Conservation (phyloP, 2,329 filamentous ascomycete species). For the Rutstroemia sp. region DNA sequence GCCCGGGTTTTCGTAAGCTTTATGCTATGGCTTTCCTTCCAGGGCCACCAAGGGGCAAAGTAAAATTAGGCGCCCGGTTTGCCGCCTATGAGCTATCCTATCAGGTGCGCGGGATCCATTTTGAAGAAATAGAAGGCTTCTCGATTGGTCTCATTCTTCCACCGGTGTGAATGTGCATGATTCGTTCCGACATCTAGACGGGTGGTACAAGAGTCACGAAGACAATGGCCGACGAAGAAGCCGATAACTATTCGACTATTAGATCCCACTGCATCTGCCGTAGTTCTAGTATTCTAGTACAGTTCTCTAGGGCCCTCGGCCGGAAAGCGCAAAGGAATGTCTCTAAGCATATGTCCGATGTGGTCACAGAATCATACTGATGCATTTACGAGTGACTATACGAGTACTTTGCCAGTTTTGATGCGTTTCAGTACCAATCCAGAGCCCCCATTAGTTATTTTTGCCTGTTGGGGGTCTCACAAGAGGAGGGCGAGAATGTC, state of each 20-base stretch:
- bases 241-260: too few species aligned
- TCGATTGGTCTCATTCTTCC: not conserved
- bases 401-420: too few species aligned
- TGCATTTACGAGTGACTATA: not conserved
- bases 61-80: constrained; percentile 10
- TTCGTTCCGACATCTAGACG: too few species aligned
- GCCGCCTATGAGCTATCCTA: constrained; percentile 3
- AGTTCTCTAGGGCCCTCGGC: too few species aligned
- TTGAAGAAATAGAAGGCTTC: not conserved
- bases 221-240: too few species aligned
- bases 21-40: not conserved
- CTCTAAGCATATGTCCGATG: not conserved
- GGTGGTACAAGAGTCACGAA: too few species aligned
- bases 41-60: not conserved
- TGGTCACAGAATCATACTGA: not conserved
- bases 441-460: not conserved
- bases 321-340: too few species aligned
- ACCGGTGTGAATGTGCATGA: not conserved
- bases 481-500: too few species aligned
- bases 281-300: too few species aligned
- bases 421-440: too few species aligned
- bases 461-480: not conserved
- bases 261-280: too few species aligned
- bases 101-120: not conserved
- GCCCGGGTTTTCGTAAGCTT: not conserved